Evolutionary conservation across 495 filamentous ascomycete genomes (phyloP).

Genomic region (Trypethelium eluteriae): DNA sequence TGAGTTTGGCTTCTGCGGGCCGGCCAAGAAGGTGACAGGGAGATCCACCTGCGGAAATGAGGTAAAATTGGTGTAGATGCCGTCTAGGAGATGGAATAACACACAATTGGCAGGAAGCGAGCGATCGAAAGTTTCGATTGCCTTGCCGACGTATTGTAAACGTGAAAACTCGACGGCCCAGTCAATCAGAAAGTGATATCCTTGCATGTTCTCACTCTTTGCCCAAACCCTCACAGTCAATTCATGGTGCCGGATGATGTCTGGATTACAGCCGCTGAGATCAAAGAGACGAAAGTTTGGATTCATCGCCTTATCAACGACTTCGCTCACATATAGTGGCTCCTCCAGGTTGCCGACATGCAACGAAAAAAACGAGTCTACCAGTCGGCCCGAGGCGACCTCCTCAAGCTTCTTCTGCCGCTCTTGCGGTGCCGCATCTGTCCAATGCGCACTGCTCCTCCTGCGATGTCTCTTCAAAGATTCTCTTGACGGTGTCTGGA

Average conservation of each 20-base stretch:
- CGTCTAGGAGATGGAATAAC: slow-evolving; percentile 80
- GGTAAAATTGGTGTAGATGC: slow-evolving; percentile 70
- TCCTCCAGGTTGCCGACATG: slow-evolving; percentile 48
- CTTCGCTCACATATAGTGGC: slow-evolving; percentile 87
- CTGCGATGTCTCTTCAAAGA: slow-evolving; percentile 42
- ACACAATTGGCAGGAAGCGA: slow-evolving; percentile 79
- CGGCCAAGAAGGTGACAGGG: slow-evolving; percentile 37
- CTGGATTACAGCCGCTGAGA: slow-evolving; percentile 57
- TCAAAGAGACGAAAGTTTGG: slow-evolving; percentile 86
- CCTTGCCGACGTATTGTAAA: slow-evolving; percentile 73
- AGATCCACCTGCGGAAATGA: slow-evolving; percentile 43
- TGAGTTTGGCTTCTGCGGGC: slow-evolving; percentile 30
- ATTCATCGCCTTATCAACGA: slow-evolving; percentile 71
- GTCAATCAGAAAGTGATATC: slow-evolving; percentile 63
- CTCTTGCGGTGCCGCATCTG: slow-evolving; percentile 54
- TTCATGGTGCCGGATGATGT: slow-evolving; percentile 54
- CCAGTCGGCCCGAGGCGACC: slow-evolving; percentile 60
- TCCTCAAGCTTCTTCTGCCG: slow-evolving; percentile 73
- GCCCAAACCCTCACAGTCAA: slow-evolving; percentile 72
- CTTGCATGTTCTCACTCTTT: slow-evolving; percentile 47
- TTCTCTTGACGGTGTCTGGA: neutral
- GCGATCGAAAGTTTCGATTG: slow-evolving; percentile 62
- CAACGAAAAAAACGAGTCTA: slow-evolving; percentile 84
- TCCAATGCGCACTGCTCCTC: slow-evolving; percentile 62
- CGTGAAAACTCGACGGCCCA: slow-evolving; percentile 60